Evolutionary conservation across 441 rosid species (phyloP).

Genomic region (Populus trichocarpa): DNA sequence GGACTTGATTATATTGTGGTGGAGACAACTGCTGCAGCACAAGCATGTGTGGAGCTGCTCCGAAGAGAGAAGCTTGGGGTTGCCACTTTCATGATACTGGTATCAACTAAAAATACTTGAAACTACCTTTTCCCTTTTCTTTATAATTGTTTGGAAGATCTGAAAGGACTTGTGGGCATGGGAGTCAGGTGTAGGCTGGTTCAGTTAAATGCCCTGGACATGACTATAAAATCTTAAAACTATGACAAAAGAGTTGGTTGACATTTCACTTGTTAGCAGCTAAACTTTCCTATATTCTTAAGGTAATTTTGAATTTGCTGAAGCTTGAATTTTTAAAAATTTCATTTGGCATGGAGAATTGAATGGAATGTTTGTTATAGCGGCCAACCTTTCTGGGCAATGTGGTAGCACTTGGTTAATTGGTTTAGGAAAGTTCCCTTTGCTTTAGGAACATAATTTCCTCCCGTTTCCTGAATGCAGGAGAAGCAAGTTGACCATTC

Average conservation of each 20-base stretch:
- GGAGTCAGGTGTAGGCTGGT: neutral
- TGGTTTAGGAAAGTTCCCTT: neutral
- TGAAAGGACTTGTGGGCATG: neutral
- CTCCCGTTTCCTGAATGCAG: slow-evolving; percentile 36
- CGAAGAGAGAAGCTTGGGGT: slow-evolving; percentile 86
- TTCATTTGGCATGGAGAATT: neutral
- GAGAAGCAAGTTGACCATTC: slow-evolving; percentile 75
- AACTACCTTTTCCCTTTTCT: neutral
- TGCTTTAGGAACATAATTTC: neutral
- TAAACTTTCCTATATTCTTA: neutral
- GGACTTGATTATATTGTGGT: slow-evolving; percentile 94
- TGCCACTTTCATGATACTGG: slow-evolving; percentile 98
- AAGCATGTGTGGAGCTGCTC: slow-evolving; percentile 89
- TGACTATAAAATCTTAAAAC: neutral
- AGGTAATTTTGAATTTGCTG: neutral
- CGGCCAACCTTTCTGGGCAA: neutral
- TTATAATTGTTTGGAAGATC: neutral
- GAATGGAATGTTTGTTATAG: neutral
- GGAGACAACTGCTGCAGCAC: slow-evolving; percentile 91
- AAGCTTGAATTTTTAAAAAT: neutral
- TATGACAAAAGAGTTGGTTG: neutral
- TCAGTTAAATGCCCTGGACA: neutral
- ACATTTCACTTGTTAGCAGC: neutral
- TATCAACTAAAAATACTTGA: slow-evolving; percentile 25
- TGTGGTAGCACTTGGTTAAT: neutral